Conservation (phyloP, 371 early-diverging fungal genomes). For the Haplosporangium sp. region DNA sequence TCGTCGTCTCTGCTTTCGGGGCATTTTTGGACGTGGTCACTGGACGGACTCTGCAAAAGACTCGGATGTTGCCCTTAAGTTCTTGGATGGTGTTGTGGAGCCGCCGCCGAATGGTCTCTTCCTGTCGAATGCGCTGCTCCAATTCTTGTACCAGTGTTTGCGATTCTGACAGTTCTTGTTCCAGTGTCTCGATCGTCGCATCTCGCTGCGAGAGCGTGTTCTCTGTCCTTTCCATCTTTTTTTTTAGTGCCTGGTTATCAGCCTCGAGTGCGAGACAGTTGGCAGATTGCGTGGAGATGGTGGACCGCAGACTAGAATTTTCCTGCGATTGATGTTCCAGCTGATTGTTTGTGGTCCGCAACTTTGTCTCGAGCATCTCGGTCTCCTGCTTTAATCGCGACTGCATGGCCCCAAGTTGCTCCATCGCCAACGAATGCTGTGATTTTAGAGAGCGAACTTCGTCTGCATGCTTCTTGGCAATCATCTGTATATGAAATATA, state of each 20-base stretch:
- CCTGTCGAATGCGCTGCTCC: slow-evolving; percentile 75
- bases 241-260: slow-evolving; percentile 57
- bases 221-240: slow-evolving; percentile 64
- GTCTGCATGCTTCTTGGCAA: slow-evolving; percentile 59
- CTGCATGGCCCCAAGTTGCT: slow-evolving; percentile 58
- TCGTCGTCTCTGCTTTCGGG: slow-evolving; percentile 16
- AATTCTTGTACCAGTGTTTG: slow-evolving; percentile 57
- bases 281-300: slow-evolving; percentile 62
- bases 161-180: slow-evolving; percentile 54
- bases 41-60: slow-evolving; percentile 97
- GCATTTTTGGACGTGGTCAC: slow-evolving; percentile 38
- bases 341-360: slow-evolving; percentile 29
- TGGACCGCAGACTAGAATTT: slow-evolving; percentile 53
- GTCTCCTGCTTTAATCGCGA: slow-evolving; percentile 56
- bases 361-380: slow-evolving; percentile 46
- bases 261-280: slow-evolving; percentile 61
- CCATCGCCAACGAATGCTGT: slow-evolving; percentile 57
- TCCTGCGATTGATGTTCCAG: slow-evolving; percentile 49
- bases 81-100: slow-evolving; percentile 96
- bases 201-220: slow-evolving; percentile 58
- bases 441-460: slow-evolving; percentile 58
- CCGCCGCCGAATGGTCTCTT: slow-evolving; percentile 82
- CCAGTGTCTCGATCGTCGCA: slow-evolving; percentile 61
- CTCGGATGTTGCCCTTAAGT: slow-evolving; percentile 97
- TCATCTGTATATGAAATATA: slow-evolving; percentile 17